Evolutionary conservation across 805 yeast species (phyloP).

Genomic region (Metschnikowia cerradonensis): DNA sequence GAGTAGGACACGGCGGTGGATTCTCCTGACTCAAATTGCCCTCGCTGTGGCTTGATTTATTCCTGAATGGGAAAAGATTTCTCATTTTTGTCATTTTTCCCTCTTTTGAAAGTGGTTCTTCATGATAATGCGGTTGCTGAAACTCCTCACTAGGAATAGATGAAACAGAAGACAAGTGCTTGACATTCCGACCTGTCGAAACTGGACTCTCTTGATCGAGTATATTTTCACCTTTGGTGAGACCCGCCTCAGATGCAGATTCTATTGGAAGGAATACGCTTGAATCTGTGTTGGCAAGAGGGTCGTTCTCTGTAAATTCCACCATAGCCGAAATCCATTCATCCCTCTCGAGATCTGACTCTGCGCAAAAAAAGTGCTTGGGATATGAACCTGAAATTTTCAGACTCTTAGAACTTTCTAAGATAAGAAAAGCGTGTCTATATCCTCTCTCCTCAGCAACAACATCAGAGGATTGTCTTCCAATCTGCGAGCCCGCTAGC

Average conservation of each 20-base stretch:
- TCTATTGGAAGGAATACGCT: not conserved
- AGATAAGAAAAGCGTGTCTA: constrained; percentile 57
- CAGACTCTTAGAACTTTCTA: constrained; percentile 41
- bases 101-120: constrained; percentile 25
- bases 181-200: constrained; percentile 1
- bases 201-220: not conserved
- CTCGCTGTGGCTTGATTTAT: constrained; percentile 2
- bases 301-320: constrained; percentile 27
- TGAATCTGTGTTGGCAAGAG: constrained; percentile 1
- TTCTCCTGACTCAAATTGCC: not conserved
- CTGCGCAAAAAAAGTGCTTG: constrained; percentile 71
- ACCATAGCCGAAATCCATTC: constrained; percentile 55
- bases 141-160: constrained; percentile 7
- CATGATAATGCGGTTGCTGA: constrained; percentile 6
- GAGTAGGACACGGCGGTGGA: not conserved
- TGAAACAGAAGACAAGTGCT: constrained; percentile 1
- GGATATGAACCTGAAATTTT: constrained; percentile 34
- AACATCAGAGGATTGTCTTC: constrained; percentile 43
- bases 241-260: not conserved
- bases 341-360: constrained; percentile 72
- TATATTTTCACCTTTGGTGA: not conserved
- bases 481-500: constrained; percentile 51
- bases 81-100: constrained; percentile 48
- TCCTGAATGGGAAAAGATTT: constrained; percentile 55
- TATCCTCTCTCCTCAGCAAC: constrained; percentile 47